A percentile compares a stretch with the other conserved stretches of the same genome.
Conservation (phyloP, 2,329 filamentous ascomycete genomes). For the Aspergillus costaricaensis region DNA sequence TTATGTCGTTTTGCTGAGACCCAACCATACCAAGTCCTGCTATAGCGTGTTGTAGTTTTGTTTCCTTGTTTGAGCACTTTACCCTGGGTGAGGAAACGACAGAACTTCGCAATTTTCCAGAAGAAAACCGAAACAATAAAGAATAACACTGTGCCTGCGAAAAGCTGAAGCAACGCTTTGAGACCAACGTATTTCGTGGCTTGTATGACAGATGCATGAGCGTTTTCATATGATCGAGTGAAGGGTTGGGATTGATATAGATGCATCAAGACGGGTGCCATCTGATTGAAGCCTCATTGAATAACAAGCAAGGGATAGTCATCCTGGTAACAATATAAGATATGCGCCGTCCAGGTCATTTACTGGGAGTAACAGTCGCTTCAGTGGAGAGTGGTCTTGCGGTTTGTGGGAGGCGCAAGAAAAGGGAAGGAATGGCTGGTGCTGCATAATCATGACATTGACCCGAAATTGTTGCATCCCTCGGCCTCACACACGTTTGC, state of each 20-base stretch:
- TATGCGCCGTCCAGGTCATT: not conserved
- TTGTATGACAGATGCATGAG: constrained; percentile 23
- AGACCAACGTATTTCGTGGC: constrained; percentile 32
- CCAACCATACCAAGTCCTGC: constrained; percentile 48
- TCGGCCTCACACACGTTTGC: too few relatives aligned
- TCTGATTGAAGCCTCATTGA: constrained; percentile 17
- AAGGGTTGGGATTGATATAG: constrained; percentile 29
- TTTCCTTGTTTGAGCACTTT: constrained; percentile 38
- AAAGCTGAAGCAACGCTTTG: constrained; percentile 35
- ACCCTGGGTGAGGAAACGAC: constrained; percentile 39
- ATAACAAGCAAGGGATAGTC: constrained; percentile 13
- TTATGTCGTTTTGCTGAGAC: constrained; percentile 36
- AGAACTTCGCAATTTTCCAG: constrained; percentile 42
- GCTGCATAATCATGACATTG: not conserved
- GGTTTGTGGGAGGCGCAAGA: not conserved
- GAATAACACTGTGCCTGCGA: constrained; percentile 40
- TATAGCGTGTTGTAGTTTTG: constrained; percentile 34
- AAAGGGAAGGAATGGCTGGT: constrained; percentile 7
- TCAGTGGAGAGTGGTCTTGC: not conserved
- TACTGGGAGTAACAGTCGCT: not conserved
- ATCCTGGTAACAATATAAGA: constrained; percentile 26
- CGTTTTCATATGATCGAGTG: constrained; percentile 28
- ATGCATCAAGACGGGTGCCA: constrained; percentile 34
- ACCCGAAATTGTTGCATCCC: too few relatives aligned
- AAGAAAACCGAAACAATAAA: constrained; percentile 41